phyloP scores from a whole-genome alignment of 129 eudicot species.

The Arctium lappa region DNA sequence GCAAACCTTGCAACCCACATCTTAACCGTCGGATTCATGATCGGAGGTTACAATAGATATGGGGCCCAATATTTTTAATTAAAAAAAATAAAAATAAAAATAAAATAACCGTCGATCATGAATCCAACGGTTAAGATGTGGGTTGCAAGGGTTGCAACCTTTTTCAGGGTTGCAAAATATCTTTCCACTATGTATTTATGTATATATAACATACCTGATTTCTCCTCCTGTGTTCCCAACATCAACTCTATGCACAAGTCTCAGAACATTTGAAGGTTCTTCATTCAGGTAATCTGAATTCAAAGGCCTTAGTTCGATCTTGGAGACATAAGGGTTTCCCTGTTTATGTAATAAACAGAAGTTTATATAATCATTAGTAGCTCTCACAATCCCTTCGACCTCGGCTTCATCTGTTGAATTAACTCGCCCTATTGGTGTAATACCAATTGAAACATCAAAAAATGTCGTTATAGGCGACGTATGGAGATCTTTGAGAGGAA shows the following conservation, averaged over 20 bases:
- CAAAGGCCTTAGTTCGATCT: conserved; percentile 55
- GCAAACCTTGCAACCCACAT: too few relatives aligned
- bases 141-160: too few relatives aligned
- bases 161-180: too few relatives aligned
- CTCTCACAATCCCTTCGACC: conserved; percentile 54
- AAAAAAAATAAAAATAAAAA: too few relatives aligned
- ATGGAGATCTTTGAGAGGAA: conserved; percentile 31
- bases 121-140: too few relatives aligned
- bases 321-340: conserved; percentile 55
- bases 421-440: conserved; percentile 43
- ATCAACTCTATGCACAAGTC: conserved; percentile 53
- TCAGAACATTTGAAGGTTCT: conserved; percentile 41
- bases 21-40: too few relatives aligned
- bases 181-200: too few relatives aligned
- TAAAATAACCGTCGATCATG: too few relatives aligned
- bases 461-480: conserved; percentile 21
- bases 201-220: conserved; percentile 41
- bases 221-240: conserved; percentile 47
- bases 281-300: conserved; percentile 34
- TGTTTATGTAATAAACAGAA: conserved; percentile 46
- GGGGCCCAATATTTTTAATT: too few relatives aligned
- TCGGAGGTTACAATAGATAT: too few relatives aligned
- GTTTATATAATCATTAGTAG: conserved; percentile 35
- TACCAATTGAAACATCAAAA: conserved; percentile 44
- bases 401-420: conserved; percentile 36